Evolutionary conservation across 192 early-diverging fungal species (phyloP), one percentile per base, ranked within the genome.

Genomic region (Phlyctochytrium bullatum): DNA sequence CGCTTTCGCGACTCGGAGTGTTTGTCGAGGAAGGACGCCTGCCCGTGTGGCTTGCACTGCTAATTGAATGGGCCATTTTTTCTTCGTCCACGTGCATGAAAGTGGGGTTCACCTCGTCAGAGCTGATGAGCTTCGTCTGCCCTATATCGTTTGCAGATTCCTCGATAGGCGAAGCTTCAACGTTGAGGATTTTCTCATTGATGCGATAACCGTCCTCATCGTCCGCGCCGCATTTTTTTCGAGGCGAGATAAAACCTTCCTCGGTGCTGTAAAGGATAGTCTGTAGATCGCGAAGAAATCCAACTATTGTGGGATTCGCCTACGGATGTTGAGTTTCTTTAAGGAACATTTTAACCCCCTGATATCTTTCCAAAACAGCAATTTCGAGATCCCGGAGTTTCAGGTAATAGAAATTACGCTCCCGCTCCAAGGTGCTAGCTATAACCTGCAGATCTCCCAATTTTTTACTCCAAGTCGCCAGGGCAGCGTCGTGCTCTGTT

Each of bases 341-440:
- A 27, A 20, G 10, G 53, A 2, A n/a, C 58, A n/a, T 12, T 59
- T n/a, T 2, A 20, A 62, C 6, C 12, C 16, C 16, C 14, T 63
- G 3, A 71, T 88, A 52, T 66, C 87, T 72, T 61, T 93, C 85
- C 72, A 92, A 89, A 10, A 93, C 82, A 34, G 89, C 72, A 30
- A 94, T 87, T 65, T 96, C 94, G 73, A 96, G 89, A 66, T 94
- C 92, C 35, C 94, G 80, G 60, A 96, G 76, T 78, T 96, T 96
- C 36, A 81, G 76, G 74, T 92, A 96, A 66, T 96, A 96, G 73
- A 96, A 96, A 65, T 96, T 92, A 40, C 94, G 79, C 68, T 96
- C 93, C 67, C 90, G 91, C 72, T 93, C 92, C n/a, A 92, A 78
- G 31, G 88, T 89, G 58, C 91, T 89, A 0, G 73, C 67, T 4